Base-by-base conservation (phyloP, 2,329 filamentous ascomycete species). In the Mollisia scopiformis region DNA sequence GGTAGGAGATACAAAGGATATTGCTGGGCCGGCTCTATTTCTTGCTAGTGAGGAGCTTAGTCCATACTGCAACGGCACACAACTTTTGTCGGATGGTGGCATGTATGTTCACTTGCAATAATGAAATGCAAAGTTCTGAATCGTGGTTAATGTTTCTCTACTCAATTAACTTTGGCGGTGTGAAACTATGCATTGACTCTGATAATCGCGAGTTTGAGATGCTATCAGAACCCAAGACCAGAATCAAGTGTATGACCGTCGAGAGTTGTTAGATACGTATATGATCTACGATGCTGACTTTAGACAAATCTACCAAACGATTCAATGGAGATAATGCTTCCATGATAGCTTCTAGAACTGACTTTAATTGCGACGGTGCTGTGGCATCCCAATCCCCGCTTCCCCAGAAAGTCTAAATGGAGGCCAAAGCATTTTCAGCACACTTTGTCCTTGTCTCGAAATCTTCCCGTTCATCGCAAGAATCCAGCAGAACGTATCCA, bases 21-120 rank as follows among this genome's bases (percentile, higher is more conserved):
- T 96, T 73, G 90, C 87, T 0, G 92, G 92, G 0, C 92, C 92
- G 2, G 92, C 92, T 4, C 88, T 96, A 30, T 96, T 96, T 75
- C 78, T 96, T 71, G 92, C 89, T 0, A 90, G 88, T 69, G 89
- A 90, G 61, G 84, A 89, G 74, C 76, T 96, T 76, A 93, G 89
- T 73, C 84, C 84, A 25, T 94, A 93, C 76, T 89, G 94, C 62
- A 93, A 87, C 59, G 92, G 92, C 0, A 88, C 92, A n/a, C 91
- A 95, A 76, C 72, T 97, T 67, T 75, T 97, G 63, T 92, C 97
- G 13, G 93, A 97, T 76, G 93, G 93, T 11, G 93, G 93, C 0
- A 74, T 94, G 64, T 96, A 95, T 80, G 93, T 96, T 14, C 96
- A 96, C 76, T 78, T 96, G 69, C 91, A 95, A 76, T 94, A 41